phyloP scores from a whole-genome alignment of 2,329 filamentous ascomycete species.

The Fusarium sp. region DNA sequence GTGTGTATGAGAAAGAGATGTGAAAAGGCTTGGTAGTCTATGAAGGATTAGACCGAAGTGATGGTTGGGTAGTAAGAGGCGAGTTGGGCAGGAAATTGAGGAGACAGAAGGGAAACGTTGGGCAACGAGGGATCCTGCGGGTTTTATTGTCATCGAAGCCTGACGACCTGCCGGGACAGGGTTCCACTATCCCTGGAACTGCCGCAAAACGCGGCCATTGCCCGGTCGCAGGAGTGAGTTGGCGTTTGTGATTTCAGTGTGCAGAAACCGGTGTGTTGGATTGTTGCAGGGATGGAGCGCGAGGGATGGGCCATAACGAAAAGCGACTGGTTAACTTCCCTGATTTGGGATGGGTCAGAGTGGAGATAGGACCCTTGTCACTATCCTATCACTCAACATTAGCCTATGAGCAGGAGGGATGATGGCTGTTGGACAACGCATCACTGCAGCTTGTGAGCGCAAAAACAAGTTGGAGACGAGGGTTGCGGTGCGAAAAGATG shows the following conservation, averaged over 20 bases:
- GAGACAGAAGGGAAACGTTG: slow-evolving; percentile 51
- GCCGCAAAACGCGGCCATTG: slow-evolving; percentile 56
- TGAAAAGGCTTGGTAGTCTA: slow-evolving; percentile 44
- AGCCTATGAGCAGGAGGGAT: slow-evolving; percentile 57
- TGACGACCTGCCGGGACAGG: slow-evolving; percentile 45
- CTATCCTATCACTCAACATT: slow-evolving; percentile 60
- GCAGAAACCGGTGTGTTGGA: slow-evolving; percentile 45
- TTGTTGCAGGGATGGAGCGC: slow-evolving; percentile 51
- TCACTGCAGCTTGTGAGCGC: slow-evolving; percentile 55
- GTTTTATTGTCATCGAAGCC: slow-evolving; percentile 61
- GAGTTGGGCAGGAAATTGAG: slow-evolving; percentile 53
- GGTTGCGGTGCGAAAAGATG: slow-evolving; percentile 24
- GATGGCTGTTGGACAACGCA: slow-evolving; percentile 62
- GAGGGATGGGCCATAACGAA: slow-evolving; percentile 46
- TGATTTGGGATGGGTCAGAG: slow-evolving; percentile 55
- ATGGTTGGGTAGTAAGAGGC: slow-evolving; percentile 57
- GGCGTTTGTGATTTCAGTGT: slow-evolving; percentile 55
- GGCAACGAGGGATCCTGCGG: slow-evolving; percentile 62
- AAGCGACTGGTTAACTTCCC: slow-evolving; percentile 56
- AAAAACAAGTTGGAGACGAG: slow-evolving; percentile 45
- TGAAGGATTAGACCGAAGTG: slow-evolving; percentile 44
- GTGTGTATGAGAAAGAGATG: slow-evolving; percentile 40
- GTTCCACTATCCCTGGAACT: slow-evolving; percentile 49
- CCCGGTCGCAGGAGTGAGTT: slow-evolving; percentile 64
- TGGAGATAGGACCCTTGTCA: slow-evolving; percentile 54